Percentiles rank a stretch among this genome's conserved stretches.
These are phyloP conservation scores for Asterella californica DNA, from an alignment of 225 moss, liverwort and hornwort species.

Conservation along the genomic window DNA sequence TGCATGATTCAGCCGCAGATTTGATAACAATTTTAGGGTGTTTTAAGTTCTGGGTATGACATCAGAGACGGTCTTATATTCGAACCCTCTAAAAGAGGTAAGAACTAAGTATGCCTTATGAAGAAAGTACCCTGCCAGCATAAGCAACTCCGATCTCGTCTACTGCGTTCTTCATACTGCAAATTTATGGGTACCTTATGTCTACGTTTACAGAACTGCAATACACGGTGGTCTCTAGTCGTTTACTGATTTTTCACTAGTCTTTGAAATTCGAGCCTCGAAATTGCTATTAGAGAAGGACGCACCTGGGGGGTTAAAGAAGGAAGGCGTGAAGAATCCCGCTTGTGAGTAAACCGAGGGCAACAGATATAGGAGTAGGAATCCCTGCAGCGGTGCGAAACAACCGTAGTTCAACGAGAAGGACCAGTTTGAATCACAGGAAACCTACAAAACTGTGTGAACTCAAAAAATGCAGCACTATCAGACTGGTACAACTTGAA, in stretches of 20 bases:
- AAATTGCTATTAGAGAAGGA: too few relatives aligned
- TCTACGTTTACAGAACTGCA: too few relatives aligned
- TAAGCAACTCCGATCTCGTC: too few relatives aligned
- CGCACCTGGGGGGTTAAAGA: neutral
- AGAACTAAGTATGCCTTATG: too few relatives aligned
- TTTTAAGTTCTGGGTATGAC: neutral
- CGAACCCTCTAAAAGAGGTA: too few relatives aligned
- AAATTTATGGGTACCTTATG: neutral
- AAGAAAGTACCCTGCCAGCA: too few relatives aligned
- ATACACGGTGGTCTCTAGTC: neutral
- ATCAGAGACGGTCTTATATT: neutral
- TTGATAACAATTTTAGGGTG: neutral
- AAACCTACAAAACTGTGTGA: neutral
- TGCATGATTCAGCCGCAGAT: neutral
- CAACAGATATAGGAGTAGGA: neutral
- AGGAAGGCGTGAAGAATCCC: conserved; percentile 2
- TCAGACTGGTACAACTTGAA: neutral
- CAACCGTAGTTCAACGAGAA: too few relatives aligned
- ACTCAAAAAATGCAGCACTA: neutral
- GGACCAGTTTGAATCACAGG: neutral
- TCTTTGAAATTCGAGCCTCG: too few relatives aligned
- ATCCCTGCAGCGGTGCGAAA: neutral
- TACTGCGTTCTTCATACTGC: neutral
- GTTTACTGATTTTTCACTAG: neutral
- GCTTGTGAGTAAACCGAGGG: conserved; percentile 10